Evolutionary conservation across 2,329 filamentous ascomycete species (phyloP), one percentile per base, ranked within the genome.

Genomic region (Aspergillus japonicus): DNA sequence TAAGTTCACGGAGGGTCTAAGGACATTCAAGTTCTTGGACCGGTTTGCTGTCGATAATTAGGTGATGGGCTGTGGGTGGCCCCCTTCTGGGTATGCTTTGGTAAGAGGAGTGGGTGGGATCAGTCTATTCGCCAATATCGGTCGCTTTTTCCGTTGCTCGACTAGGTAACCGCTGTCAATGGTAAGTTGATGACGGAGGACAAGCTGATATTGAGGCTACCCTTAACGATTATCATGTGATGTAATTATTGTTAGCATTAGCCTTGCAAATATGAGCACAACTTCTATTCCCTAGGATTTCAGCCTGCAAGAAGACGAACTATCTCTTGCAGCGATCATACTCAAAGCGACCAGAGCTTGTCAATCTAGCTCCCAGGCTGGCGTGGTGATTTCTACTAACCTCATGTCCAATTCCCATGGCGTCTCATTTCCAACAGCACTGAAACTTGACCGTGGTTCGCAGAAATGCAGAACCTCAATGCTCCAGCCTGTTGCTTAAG

Each of bases 21-120:
- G 78, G 59, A 83, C 76, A 2, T 91, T 89, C 64, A 89, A 85
- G 77, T 90, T 90, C 68, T 77, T 87, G 35, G 82, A 85, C 62
- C 80, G 88, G 3, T 90, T 89, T 68, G 78, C 86, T 1, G 51
- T 85, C 63, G 88, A 90, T 66, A 16, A 55, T 5, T 16, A 16
- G 23, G 14, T 7, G 24, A 8, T 50, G 48, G 31, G 24, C n/a
- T n/a, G 26, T 8, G 21, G 26, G 26, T 50, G 14, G 24, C 23
- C 39, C 39, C 39, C 16, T 42, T 35, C 14, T 16, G 33, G 14
- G 16, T 16, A 42, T 50, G 24, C 23, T n/a, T 50, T 24, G 23
- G 7, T 29, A 35, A 11, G 33, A 14, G 26, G 47, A 23, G 19
- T 50, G 23, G 23, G 8, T 4, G 48, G 48, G 5, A 42, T 44